Evolutionary conservation across 768 basidiomycete species (phyloP).

Genomic region (Stropharia rugosoannulata): DNA sequence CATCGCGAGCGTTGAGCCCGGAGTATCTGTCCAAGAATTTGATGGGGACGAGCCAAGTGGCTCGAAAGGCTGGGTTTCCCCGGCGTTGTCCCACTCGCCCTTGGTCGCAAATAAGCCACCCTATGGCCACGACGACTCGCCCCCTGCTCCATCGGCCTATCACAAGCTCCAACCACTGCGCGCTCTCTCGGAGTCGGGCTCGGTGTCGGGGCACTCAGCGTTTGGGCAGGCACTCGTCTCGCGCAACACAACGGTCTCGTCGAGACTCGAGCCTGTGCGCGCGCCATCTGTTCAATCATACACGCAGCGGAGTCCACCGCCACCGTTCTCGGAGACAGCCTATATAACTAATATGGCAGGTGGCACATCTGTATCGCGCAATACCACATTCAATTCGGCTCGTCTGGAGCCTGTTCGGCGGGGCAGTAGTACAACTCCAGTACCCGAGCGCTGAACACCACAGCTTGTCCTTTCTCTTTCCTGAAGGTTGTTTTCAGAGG

Average conservation of each 20-base stretch:
- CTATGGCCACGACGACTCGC: not conserved
- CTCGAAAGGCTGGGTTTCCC: slow-evolving; percentile 8
- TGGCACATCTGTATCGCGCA: not conserved
- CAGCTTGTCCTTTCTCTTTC: not conserved
- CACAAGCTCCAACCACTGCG: not conserved
- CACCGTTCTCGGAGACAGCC: no score
- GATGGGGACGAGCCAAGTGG: slow-evolving; percentile 3
- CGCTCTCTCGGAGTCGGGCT: no score
- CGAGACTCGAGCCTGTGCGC: slow-evolving; percentile 11
- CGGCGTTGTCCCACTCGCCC: slow-evolving; percentile 4
- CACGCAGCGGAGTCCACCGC: not conserved
- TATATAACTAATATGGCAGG: not conserved
- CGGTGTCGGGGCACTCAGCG: no score
- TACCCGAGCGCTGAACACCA: not conserved
- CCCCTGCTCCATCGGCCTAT: not conserved
- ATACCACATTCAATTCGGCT: slow-evolving; percentile 6
- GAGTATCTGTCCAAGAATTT: slow-evolving; percentile 4
- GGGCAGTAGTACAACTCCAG: not conserved
- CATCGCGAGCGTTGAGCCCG: slow-evolving; percentile 7
- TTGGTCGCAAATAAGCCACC: not conserved
- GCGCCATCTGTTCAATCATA: not conserved
- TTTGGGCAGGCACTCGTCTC: not conserved
- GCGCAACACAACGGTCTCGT: slow-evolving; percentile 1
- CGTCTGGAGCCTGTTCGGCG: slow-evolving; percentile 7
- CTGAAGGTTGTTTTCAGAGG: no score